These are phyloP conservation scores for Sporothrix schenckii DNA, from an alignment of 2,329 filamentous ascomycete genomes.

Conservation along the genomic window DNA sequence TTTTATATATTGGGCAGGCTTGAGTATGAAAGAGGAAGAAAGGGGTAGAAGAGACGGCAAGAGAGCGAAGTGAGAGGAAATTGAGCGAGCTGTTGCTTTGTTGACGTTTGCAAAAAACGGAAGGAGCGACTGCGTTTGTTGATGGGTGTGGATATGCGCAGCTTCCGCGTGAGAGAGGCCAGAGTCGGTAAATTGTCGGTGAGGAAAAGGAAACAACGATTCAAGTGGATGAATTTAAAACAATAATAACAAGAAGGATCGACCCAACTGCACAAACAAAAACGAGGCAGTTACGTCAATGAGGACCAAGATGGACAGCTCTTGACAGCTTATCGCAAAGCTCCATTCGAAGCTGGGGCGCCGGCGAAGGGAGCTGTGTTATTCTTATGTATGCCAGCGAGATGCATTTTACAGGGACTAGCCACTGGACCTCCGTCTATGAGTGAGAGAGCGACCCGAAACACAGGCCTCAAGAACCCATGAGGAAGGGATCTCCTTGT, in stretches of 20 bases:
- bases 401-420: not conserved
- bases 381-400: conserved; percentile 28
- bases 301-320: conserved; percentile 10
- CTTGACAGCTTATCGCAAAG: conserved; percentile 21
- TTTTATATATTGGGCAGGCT: conserved; percentile 5
- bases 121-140: conserved; percentile 21
- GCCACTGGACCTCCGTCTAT: too few relatives aligned
- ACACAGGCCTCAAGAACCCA: not conserved
- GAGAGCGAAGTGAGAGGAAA: not conserved
- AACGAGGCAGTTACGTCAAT: conserved; percentile 21
- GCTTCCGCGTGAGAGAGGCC: conserved; percentile 19
- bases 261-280: conserved; percentile 8
- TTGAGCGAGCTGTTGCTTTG: not conserved
- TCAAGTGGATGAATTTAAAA: not conserved
- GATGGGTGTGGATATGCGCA: not conserved
- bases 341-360: conserved; percentile 27
- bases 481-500: not conserved
- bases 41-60: not conserved
- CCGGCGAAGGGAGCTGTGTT: conserved; percentile 32
- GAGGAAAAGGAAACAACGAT: conserved; percentile 5
- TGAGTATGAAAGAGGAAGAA: not conserved
- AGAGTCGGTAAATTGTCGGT: not conserved
- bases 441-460: not conserved
- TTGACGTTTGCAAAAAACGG: conserved; percentile 14
- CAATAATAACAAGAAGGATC: not conserved